Percentiles rank a stretch among this genome's conserved stretches.
Evolutionary conservation across 495 filamentous ascomycete species (phyloP).

Genomic region (Cetradonia linearis): DNA sequence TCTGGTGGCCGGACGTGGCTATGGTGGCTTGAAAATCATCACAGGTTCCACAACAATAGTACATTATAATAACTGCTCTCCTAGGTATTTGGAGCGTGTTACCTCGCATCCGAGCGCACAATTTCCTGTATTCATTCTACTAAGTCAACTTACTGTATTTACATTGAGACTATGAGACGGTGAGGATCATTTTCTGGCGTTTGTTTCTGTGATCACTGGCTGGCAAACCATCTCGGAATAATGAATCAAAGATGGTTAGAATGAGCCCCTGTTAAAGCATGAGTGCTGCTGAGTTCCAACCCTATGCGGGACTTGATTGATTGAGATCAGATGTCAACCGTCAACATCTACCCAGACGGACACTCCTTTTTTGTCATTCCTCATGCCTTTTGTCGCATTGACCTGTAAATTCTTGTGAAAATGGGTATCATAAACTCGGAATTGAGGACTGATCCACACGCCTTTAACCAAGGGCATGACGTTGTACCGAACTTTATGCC

Average conservation of each 20-base stretch:
- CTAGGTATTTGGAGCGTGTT: not conserved
- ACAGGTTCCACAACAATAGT: not conserved
- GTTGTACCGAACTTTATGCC: slow-evolving; percentile 58
- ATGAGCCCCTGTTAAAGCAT: not conserved
- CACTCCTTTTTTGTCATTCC: slow-evolving; percentile 60
- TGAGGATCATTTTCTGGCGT: not conserved
- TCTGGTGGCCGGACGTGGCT: not conserved
- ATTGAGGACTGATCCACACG: slow-evolving; percentile 59
- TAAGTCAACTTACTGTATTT: not conserved
- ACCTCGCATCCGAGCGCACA: not conserved
- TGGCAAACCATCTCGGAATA: not conserved
- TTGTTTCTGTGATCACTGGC: not conserved
- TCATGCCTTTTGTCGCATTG: slow-evolving; percentile 62
- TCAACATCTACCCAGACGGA: slow-evolving; percentile 54
- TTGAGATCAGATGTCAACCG: slow-evolving; percentile 26
- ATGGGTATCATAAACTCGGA: slow-evolving; percentile 75
- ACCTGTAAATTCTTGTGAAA: slow-evolving; percentile 79
- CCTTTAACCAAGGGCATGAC: slow-evolving; percentile 50
- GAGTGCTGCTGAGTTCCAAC: not conserved
- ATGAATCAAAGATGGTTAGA: not conserved
- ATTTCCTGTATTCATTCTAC: not conserved
- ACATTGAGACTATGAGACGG: not conserved
- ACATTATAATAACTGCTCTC: not conserved
- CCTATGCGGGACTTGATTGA: not conserved
- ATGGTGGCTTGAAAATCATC: slow-evolving; percentile 1